Conservation (phyloP, 2,329 filamentous ascomycete species). For the Graphilbum ipis-grandicollis region DNA sequence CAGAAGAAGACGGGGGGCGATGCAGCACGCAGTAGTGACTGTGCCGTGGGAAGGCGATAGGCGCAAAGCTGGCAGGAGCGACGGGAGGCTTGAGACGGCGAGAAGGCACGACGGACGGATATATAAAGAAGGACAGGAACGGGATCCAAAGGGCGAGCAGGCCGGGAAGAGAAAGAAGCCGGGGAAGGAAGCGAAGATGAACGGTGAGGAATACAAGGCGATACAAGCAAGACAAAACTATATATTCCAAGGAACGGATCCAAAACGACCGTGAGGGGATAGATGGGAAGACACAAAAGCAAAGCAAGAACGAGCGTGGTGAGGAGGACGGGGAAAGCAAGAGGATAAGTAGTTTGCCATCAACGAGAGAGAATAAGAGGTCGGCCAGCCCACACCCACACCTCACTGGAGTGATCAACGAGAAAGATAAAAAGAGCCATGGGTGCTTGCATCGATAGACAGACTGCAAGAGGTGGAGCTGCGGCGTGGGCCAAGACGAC, state of each 20-base stretch:
- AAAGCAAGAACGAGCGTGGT: conserved; percentile 20
- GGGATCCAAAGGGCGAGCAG: conserved; percentile 27
- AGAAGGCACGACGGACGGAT: background rate
- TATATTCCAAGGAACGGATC: conserved; percentile 22
- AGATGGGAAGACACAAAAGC: conserved; percentile 8
- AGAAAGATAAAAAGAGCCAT: conserved; percentile 15
- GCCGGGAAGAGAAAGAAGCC: conserved; percentile 21
- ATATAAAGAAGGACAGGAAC: conserved; percentile 26
- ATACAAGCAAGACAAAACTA: conserved; percentile 20
- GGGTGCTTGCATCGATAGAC: conserved; percentile 1
- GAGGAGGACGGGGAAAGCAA: conserved; percentile 21
- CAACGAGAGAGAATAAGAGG: background rate
- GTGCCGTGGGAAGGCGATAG: too few species aligned
- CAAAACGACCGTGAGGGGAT: conserved; percentile 27
- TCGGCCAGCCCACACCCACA: conserved; percentile 14
- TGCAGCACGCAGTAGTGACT: too few species aligned
- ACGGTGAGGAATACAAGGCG: too few species aligned
- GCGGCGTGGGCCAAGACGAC: too few species aligned
- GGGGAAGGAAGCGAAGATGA: conserved; percentile 2
- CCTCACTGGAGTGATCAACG: conserved; percentile 11
- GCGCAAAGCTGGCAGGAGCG: background rate
- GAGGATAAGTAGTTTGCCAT: conserved; percentile 27
- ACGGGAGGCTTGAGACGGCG: background rate
- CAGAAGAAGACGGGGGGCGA: too few species aligned
- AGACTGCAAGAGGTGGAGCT: too few species aligned